A percentile compares a stretch with the other conserved stretches of the same genome.
Conservation (phyloP, 306 rosid genomes). For the Quillaja saponaria region DNA sequence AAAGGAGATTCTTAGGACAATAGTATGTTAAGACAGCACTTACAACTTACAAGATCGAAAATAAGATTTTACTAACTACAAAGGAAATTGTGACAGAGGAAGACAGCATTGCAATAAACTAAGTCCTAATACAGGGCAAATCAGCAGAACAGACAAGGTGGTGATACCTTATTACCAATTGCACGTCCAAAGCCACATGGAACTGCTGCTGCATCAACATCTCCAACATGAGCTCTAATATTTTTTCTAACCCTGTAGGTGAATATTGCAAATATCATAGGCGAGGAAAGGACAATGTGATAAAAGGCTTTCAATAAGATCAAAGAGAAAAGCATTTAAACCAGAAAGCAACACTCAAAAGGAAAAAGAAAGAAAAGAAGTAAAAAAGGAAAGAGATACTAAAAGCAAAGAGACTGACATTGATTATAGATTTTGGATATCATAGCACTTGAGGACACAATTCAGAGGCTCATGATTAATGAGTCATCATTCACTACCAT, state of each 20-base stretch:
- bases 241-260: constrained; percentile 70
- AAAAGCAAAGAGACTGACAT: too few relatives aligned
- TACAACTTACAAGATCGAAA: constrained; percentile 26
- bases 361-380: too few relatives aligned
- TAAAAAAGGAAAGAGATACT: too few relatives aligned
- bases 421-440: constrained; percentile 12
- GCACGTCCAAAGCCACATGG: constrained; percentile 99
- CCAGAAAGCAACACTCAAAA: constrained; percentile 24
- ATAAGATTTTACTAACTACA: constrained; percentile 11
- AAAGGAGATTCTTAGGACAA: too few relatives aligned
- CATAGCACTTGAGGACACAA: constrained; percentile 25
- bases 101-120: constrained; percentile 19
- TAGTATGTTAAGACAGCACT: too few relatives aligned
- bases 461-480: constrained; percentile 19
- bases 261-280: constrained; percentile 34
- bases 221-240: constrained; percentile 78
- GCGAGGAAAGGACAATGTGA: constrained; percentile 27
- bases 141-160: constrained; percentile 19
- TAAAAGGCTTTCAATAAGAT: constrained; percentile 13
- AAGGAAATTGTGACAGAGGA: background rate
- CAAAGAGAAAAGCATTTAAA: background rate
- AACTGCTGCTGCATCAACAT: constrained; percentile 97
- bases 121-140: constrained; percentile 22
- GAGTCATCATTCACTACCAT: constrained; percentile 15
- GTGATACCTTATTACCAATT: constrained; percentile 89